Percentiles rank a stretch among this genome's conserved stretches.
phyloP scores from a whole-genome alignment of 2,329 filamentous ascomycete species.

The Trichoderma endophyticum region DNA sequence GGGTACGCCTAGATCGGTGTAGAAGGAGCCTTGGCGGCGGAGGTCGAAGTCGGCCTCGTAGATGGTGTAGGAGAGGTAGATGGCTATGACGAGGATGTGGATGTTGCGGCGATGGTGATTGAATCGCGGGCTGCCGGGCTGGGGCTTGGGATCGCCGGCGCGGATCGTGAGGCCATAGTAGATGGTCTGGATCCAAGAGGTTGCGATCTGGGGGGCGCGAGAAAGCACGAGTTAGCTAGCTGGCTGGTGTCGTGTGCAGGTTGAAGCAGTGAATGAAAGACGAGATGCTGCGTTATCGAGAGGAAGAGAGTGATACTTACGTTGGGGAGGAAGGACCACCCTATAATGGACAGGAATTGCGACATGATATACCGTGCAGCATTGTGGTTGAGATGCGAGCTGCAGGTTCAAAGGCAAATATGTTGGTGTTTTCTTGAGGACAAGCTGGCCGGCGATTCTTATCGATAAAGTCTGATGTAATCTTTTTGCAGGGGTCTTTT shows the following conservation, averaged over 20 bases:
- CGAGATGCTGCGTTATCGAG: neutral
- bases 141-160: conserved; percentile 78
- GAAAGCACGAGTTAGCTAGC: conserved; percentile 20
- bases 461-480: conserved; percentile 16
- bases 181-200: conserved; percentile 71
- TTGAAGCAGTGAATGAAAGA: neutral
- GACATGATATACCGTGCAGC: conserved; percentile 13
- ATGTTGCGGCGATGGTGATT: conserved; percentile 75
- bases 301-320: neutral
- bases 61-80: conserved; percentile 87
- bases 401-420: neutral
- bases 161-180: conserved; percentile 89
- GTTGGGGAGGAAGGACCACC: conserved; percentile 19
- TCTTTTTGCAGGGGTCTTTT: neutral
- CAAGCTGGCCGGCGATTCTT: conserved; percentile 15
- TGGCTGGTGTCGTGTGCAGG: neutral
- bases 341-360: conserved; percentile 17
- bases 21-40: conserved; percentile 70
- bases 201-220: conserved; percentile 59
- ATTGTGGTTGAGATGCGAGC: neutral
- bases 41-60: conserved; percentile 87
- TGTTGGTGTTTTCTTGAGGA: conserved; percentile 8
- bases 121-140: conserved; percentile 65
- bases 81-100: conserved; percentile 74
- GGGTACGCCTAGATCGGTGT: conserved; percentile 70